phyloP scores from a whole-genome alignment of 2,329 filamentous ascomycete species.

The Xylariomycetidae sp. region DNA sequence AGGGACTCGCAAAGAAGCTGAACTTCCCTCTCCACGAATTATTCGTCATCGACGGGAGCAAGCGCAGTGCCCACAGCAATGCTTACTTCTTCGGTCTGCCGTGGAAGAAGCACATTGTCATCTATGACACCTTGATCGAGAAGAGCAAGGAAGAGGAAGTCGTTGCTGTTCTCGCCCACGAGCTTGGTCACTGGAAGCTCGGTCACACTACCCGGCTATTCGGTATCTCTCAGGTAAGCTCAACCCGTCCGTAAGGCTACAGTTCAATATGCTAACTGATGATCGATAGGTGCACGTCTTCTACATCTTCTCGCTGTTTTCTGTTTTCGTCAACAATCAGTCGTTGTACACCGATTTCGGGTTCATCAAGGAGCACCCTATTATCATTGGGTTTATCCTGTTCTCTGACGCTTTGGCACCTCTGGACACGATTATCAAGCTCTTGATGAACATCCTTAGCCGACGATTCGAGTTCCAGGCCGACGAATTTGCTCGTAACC shows the following conservation, averaged over 20 bases:
- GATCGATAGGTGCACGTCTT: conserved; percentile 73
- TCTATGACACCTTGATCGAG: conserved; percentile 95
- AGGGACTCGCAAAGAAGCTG: conserved; percentile 73
- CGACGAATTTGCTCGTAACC: conserved; percentile 77
- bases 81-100: conserved; percentile 95
- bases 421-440: conserved; percentile 90
- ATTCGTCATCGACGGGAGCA: conserved; percentile 90
- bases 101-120: conserved; percentile 99
- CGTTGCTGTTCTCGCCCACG: conserved; percentile 88
- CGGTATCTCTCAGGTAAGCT: conserved; percentile 69
- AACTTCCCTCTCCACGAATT: conserved; percentile 90
- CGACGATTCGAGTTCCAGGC: conserved; percentile 95
- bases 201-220: conserved; percentile 92
- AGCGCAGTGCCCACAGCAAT: conserved; percentile 82
- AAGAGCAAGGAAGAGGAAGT: conserved; percentile 91
- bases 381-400: conserved; percentile 94
- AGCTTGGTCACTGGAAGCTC: conserved; percentile 94
- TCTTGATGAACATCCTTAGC: conserved; percentile 92
- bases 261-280: conserved; percentile 21
- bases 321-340: conserved; percentile 91
- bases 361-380: conserved; percentile 75
- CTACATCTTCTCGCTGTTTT: conserved; percentile 95
- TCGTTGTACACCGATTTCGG: conserved; percentile 90
- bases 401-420: conserved; percentile 96
- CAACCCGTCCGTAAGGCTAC: too few relatives aligned